phyloP scores from a whole-genome alignment of 2,329 filamentous ascomycete genomes.

The Beauveria rudraprayagi region DNA sequence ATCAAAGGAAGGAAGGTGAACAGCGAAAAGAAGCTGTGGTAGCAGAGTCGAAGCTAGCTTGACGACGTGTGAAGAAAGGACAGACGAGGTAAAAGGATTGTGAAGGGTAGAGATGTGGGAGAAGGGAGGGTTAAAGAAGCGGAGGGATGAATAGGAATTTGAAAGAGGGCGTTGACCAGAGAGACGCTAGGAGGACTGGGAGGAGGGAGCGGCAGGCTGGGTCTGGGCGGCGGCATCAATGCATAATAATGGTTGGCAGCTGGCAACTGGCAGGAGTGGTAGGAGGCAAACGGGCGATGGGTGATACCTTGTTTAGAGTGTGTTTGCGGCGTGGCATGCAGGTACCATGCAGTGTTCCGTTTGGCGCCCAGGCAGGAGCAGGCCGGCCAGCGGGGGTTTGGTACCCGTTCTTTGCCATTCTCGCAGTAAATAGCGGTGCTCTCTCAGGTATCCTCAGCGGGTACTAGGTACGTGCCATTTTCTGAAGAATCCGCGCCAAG shows the following conservation, averaged over 20 bases:
- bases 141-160: not conserved
- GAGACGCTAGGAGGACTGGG: not conserved
- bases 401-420: not conserved
- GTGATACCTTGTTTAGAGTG: not conserved
- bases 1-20: constrained; percentile 18
- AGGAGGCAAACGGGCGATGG: not conserved
- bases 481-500: not conserved
- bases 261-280: not conserved
- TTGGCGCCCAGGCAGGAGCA: not conserved
- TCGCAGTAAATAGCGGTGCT: not conserved
- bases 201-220: not conserved
- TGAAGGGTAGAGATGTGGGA: constrained; percentile 17
- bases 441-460: not conserved
- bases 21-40: constrained; percentile 24
- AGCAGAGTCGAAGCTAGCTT: constrained; percentile 22
- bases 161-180: not conserved
- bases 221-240: not conserved
- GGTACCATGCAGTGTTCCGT: not conserved
- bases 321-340: not conserved
- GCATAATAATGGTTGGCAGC: not conserved
- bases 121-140: constrained; percentile 14
- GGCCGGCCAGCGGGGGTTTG: not conserved
- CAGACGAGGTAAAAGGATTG: constrained; percentile 16
- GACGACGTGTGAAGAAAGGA: constrained; percentile 12
- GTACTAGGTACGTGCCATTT: not conserved